Evolutionary conservation across 352 stramenopile genomes (phyloP), one percentile per base, ranked within the genome.

Genomic region (Phytophthora palmivora): DNA sequence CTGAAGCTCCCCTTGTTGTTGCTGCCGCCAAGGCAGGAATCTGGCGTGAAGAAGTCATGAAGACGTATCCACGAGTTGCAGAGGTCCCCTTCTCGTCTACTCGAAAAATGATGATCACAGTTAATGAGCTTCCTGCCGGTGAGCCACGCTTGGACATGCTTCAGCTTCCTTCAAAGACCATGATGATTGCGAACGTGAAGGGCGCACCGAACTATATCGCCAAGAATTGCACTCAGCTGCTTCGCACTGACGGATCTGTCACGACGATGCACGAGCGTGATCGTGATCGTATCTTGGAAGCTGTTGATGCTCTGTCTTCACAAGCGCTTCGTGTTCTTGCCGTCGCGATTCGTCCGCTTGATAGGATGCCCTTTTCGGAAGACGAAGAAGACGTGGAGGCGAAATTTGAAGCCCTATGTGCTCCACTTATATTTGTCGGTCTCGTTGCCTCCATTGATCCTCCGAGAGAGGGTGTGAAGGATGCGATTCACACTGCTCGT

Each of bases 71-170:
- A 22, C 78, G 96, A 56, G 51, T 90, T 1, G 71, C 82, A 14
- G 93, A 98, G 68, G 82, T 98, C 21, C 90, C 95, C 0, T 99
- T 99, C 75, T 97, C 81, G 12, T 98, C 91, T 14, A 88, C 96
- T 6, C 76, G 89, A 37, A 99, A 99, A 73, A 88, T 93, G 71
- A 98, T 99, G 96, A 87, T 88, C 42, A 88, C 77, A 4, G 74
- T 90, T 30, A 90, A 88, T 30, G 67, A 82, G 32, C 34, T 88
- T 10, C 65, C 78, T 9, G 42, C 52, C 2, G 70, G 64, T 0
- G 55, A 67, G 33, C 28, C 57, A 18, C 53, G 53, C 10, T 76
- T 88, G 32, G 78, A 85, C 34, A 51, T 67, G 30, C 30, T 89
- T 1, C 38, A 70, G n/a, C 69, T 90, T 26, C 70, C 74, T 26